These are phyloP conservation scores for Monilinia fructigena DNA, from an alignment of 2,329 filamentous ascomycete genomes.

Conservation along the genomic window DNA sequence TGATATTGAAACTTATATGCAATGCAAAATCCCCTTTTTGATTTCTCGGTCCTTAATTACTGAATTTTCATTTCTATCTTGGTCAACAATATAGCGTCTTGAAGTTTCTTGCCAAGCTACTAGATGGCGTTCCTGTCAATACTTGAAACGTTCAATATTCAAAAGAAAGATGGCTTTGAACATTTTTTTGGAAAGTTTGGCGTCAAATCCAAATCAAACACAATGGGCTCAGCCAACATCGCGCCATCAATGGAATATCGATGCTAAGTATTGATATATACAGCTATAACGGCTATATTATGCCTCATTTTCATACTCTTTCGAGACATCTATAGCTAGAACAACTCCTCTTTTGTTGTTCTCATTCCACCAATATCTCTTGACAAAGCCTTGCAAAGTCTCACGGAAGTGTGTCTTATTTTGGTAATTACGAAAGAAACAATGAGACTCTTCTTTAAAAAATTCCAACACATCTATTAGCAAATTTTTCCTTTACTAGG, in stretches of 20 bases:
- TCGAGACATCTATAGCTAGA: neutral
- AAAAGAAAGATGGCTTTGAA: too few species aligned
- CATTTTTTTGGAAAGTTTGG: neutral
- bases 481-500: too few species aligned
- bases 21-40: too few species aligned
- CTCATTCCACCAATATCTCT: neutral
- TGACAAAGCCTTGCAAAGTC: neutral
- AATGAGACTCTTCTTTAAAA: neutral
- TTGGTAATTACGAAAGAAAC: neutral
- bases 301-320: neutral
- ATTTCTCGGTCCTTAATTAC: too few species aligned
- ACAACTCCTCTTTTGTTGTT: neutral
- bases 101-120: too few species aligned
- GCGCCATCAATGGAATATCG: neutral
- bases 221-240: neutral
- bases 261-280: neutral
- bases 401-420: neutral
- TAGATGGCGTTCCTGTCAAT: too few species aligned
- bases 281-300: neutral
- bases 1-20: too few species aligned
- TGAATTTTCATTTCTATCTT: too few species aligned
- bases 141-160: too few species aligned
- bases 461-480: neutral
- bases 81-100: too few species aligned
- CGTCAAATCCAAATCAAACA: neutral